A percentile compares a stretch with the other conserved stretches of the same genome.
These are phyloP conservation scores for Moesziomyces sp. DNA, from an alignment of 1,284 basidiomycete species.

Conservation along the genomic window DNA sequence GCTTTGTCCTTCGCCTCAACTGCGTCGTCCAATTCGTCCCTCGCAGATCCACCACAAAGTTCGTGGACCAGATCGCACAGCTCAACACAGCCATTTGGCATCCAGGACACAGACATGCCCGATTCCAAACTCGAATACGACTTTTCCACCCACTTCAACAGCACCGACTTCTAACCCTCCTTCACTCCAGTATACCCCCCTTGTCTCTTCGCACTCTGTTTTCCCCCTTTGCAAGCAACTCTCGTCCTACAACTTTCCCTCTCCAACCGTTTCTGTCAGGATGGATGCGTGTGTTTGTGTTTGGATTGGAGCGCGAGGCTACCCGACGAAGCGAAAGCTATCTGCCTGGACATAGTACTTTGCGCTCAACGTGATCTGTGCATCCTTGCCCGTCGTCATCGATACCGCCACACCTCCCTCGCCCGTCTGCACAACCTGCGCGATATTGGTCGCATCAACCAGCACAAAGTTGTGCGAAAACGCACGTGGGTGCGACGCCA, in stretches of 20 bases:
- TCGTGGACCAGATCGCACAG: too few species aligned
- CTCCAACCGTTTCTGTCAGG: background rate
- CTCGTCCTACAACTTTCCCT: background rate
- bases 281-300: background rate
- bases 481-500: slow-evolving; percentile 52
- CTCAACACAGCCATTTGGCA: too few species aligned
- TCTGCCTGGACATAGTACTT: slow-evolving; percentile 62
- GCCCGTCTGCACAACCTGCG: background rate
- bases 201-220: background rate
- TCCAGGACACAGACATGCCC: background rate
- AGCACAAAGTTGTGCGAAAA: slow-evolving; percentile 63
- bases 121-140: slow-evolving; percentile 9
- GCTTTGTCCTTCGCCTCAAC: slow-evolving; percentile 22
- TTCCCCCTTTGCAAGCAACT: background rate
- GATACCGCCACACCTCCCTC: slow-evolving; percentile 34
- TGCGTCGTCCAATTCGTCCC: background rate
- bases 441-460: slow-evolving; percentile 31
- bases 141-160: slow-evolving; percentile 17
- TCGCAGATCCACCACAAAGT: background rate
- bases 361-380: slow-evolving; percentile 28
- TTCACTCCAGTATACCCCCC: background rate
- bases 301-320: background rate
- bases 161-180: slow-evolving; percentile 27
- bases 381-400: slow-evolving; percentile 35
- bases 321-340: slow-evolving; percentile 61